Percentiles rank a stretch among this genome's conserved stretches.
Evolutionary conservation across 495 filamentous ascomycete genomes (phyloP).

Genomic region (Penicillium canescens): DNA sequence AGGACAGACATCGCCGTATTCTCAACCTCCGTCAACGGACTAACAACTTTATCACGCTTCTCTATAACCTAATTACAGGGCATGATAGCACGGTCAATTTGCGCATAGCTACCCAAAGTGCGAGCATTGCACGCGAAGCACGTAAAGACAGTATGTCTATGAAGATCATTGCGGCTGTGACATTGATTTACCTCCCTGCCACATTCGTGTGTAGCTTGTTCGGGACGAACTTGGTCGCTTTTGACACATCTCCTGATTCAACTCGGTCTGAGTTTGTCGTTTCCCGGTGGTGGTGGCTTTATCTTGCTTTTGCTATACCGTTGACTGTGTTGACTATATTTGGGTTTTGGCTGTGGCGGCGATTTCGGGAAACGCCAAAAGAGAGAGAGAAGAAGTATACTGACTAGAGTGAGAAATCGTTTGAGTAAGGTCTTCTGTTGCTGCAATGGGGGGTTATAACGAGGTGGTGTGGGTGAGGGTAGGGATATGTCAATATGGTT

Average conservation of each 20-base stretch:
- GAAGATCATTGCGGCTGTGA: conserved; percentile 40
- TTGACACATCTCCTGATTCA: conserved; percentile 6
- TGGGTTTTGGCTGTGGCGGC: conserved; percentile 17
- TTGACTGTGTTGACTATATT: conserved; percentile 15
- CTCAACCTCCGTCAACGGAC: conserved; percentile 13
- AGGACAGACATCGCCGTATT: conserved; percentile 15
- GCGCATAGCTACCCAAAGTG: conserved; percentile 23
- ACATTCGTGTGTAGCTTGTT: conserved; percentile 32
- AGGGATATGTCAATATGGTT: too few relatives aligned
- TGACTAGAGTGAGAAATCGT: too few relatives aligned
- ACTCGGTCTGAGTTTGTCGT: conserved; percentile 14
- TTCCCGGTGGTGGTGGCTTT: conserved; percentile 19
- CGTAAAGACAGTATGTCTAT: conserved; percentile 36
- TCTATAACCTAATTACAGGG: conserved; percentile 23
- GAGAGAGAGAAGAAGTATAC: too few relatives aligned
- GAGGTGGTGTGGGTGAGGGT: too few relatives aligned
- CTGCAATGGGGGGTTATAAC: too few relatives aligned
- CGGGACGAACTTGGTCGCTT: conserved; percentile 17
- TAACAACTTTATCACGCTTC: conserved; percentile 16
- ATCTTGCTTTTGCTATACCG: conserved; percentile 20
- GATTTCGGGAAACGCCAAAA: neutral
- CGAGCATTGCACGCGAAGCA: conserved; percentile 28
- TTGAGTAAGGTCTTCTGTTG: too few relatives aligned
- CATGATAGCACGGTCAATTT: conserved; percentile 23
- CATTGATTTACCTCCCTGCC: conserved; percentile 38